Percentiles rank a stretch among this genome's conserved stretches.
Evolutionary conservation across 2,329 filamentous ascomycete genomes (phyloP).

Genomic region (Neopestalotiopsis rosae): DNA sequence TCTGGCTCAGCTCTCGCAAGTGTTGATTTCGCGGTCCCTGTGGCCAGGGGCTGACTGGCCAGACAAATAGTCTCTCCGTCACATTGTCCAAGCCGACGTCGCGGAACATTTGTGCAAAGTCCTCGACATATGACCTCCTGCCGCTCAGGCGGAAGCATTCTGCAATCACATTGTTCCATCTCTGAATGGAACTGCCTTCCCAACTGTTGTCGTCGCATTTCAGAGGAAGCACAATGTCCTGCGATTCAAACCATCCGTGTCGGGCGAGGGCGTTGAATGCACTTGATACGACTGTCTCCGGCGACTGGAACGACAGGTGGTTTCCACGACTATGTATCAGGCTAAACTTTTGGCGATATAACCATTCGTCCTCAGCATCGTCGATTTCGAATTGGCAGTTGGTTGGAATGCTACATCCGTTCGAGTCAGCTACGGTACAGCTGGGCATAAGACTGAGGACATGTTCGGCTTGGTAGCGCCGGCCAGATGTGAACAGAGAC

Average conservation of each 20-base stretch:
- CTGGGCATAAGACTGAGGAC: not conserved
- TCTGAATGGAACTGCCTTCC: slow-evolving; percentile 20
- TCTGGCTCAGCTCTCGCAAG: slow-evolving; percentile 10
- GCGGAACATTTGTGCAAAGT: slow-evolving; percentile 18
- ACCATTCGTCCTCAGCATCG: slow-evolving; percentile 22
- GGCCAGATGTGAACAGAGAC: not conserved
- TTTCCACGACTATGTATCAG: slow-evolving; percentile 19
- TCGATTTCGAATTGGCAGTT: slow-evolving; percentile 24
- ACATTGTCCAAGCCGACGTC: slow-evolving; percentile 19
- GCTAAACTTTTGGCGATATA: slow-evolving; percentile 23
- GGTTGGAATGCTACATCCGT: slow-evolving; percentile 14
- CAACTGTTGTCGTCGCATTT: slow-evolving; percentile 21
- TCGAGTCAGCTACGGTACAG: not conserved
- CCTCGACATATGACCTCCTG: slow-evolving; percentile 11
- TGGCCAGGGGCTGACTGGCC: slow-evolving; percentile 22
- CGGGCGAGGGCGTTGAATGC: slow-evolving; percentile 16
- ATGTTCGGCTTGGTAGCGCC: not conserved
- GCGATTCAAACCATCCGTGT: slow-evolving; percentile 22
- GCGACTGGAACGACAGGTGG: slow-evolving; percentile 15
- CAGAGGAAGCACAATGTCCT: slow-evolving; percentile 19
- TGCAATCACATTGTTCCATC: slow-evolving; percentile 2
- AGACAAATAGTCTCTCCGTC: slow-evolving; percentile 18
- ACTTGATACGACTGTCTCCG: slow-evolving; percentile 16
- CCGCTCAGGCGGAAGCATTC: slow-evolving; percentile 20
- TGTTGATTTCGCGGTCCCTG: slow-evolving; percentile 19